Evolutionary conservation across 116 monocot genomes (phyloP), one percentile per base, ranked within the genome.

Genomic region (Zostera marina): DNA sequence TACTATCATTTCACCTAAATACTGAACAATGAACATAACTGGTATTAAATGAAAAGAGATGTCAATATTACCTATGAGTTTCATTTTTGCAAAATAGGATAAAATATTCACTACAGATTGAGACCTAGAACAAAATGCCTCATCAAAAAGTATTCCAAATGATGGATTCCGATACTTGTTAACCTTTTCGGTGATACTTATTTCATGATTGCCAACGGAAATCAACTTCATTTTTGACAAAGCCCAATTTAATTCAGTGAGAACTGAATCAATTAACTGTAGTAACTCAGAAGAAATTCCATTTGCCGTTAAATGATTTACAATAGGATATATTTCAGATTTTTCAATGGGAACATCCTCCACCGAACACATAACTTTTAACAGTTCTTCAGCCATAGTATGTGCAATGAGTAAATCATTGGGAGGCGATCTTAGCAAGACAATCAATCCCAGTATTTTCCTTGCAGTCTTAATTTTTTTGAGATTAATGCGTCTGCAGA

Each of bases 11-110:
- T 61, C 22, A 14, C 16, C 19, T 7, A 11, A 9, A 5, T 22
- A n/a, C n/a, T n/a, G n/a, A n/a, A n/a, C n/a, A n/a, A 38, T 16
- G 11, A 22, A 16, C 22, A 26, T 19, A 53, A 20, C 53, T 32
- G 10, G n/a, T 25, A 17, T 24, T 12, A 20, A 8, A 59, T 17
- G 42, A 59, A 43, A 59, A 42, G 14, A 22, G 40, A 42, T 59
- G 17, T 42, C 4, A 16, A 53, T 8, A 41, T 48, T 73, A 83
- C 96, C 96, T 26, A 73, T 81, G 43, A 96, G 96, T 32, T 76
- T 82, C 90, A 89, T 96, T 69, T 76, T 72, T 43, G 75, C 70
- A 66, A 88, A 85, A 45, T 43, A 72, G 44, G 96, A 85, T 46
- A 89, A 41, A 44, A 85, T 9, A 63, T 74, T 49, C 46, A 85